Conservation (phyloP, 148 eudicot species). For the Vaccinium darrowii region DNA sequence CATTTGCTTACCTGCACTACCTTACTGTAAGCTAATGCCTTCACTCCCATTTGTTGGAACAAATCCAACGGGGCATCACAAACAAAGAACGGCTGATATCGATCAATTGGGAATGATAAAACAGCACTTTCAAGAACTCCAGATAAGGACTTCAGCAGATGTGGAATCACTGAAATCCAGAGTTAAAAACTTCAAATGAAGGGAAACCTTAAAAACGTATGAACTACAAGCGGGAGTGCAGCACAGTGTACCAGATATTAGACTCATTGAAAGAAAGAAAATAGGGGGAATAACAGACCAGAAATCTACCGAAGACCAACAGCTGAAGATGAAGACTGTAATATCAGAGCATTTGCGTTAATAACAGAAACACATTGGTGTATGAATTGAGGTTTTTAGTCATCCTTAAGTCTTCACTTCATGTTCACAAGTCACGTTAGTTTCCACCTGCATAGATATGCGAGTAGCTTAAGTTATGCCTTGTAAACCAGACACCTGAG, state of each 20-base stretch:
- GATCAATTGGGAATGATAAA: neutral
- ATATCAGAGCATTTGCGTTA: neutral
- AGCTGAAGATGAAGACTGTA: neutral
- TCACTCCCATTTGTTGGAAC: too few species aligned
- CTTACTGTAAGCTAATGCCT: too few species aligned
- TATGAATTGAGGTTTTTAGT: neutral
- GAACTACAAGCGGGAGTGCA: neutral
- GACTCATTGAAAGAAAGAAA: neutral
- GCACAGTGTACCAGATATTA: neutral
- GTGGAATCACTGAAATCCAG: neutral
- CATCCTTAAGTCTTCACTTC: conserved; percentile 5
- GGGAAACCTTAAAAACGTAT: neutral
- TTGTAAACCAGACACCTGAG: neutral
- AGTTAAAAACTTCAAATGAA: neutral
- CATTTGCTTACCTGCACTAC: too few species aligned
- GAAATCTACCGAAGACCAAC: neutral
- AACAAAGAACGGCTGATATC: neutral
- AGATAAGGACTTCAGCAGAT: neutral
- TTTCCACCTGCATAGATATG: neutral
- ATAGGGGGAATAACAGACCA: neutral
- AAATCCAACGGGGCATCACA: neutral
- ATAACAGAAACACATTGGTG: neutral
- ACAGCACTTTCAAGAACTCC: neutral
- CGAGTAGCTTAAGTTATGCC: neutral
- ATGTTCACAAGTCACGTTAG: neutral